Base-by-base conservation (phyloP, 2,329 filamentous ascomycete species). In the Cordyceps javanica region DNA sequence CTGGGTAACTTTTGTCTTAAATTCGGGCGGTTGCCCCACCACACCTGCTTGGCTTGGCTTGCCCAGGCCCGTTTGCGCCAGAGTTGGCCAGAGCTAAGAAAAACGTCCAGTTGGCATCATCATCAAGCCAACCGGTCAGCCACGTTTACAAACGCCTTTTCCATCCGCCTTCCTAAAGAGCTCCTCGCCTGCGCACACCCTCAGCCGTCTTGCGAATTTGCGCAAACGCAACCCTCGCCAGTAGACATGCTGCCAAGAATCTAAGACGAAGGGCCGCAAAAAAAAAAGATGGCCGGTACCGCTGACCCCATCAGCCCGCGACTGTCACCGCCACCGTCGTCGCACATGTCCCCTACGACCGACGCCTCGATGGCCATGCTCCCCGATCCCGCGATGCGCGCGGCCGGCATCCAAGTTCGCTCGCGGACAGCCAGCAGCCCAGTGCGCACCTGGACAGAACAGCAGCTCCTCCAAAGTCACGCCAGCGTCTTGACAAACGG, bases 251-350 rank as follows among this genome's bases (percentile, higher is more conserved):
- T 42, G 36, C 36, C 26, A 8, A 50, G 34, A 25, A 34, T 49
- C 14, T 32, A 38, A n/a, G n/a, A n/a, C n/a, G n/a, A n/a, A n/a
- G n/a, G n/a, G n/a, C n/a, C n/a, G n/a, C n/a, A n/a, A n/a, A n/a
- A n/a, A 8, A 10, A 6, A 39, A 10, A 14, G 38, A 34, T 68
- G 66, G 64, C 65, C 60, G 62, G 61, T 51, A 60, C 64, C 55
- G 58, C 63, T 54, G 62, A 66, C 54, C 53, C 64, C 45, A 60
- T 64, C 61, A 62, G 54, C 60, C 55, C 61, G 25, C 55, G 44
- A 16, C 32, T 61, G 41, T 44, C 60, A 23, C 53, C 62, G 53
- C 58, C 62, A 41, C 36, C 5, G 25, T 28, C 42, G 54, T 32
- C 39, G 52, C 21, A 39, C 30, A n/a, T 39, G 34, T 41, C 45